A percentile compares a stretch with the other conserved stretches of the same genome.
phyloP scores from a whole-genome alignment of 2,329 filamentous ascomycete genomes.

The Colletotrichum euphorbiae region DNA sequence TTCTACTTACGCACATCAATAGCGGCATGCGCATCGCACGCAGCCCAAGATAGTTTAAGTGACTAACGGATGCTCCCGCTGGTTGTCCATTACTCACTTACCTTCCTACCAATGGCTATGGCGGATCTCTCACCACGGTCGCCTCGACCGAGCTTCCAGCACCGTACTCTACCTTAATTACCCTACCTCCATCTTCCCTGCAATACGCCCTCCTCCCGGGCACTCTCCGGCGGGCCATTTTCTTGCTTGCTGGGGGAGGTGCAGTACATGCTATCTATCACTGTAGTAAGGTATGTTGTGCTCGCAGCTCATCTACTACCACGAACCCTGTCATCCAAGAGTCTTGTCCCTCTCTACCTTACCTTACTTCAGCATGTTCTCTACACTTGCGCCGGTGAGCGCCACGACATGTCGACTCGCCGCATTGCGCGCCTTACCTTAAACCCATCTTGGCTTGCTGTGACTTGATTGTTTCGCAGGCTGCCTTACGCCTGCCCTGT shows the following conservation, averaged over 20 bases:
- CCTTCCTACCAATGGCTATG: slow-evolving; percentile 8
- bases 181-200: slow-evolving; percentile 26
- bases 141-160: slow-evolving; percentile 31
- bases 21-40: no score
- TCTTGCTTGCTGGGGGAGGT: slow-evolving; percentile 15
- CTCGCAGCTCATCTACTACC: not conserved
- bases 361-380: slow-evolving; percentile 12
- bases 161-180: slow-evolving; percentile 31
- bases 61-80: no score
- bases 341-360: slow-evolving; percentile 30
- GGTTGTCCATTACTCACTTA: no score
- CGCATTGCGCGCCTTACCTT: slow-evolving; percentile 23
- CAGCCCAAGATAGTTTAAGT: no score
- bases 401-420: slow-evolving; percentile 10
- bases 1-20: no score
- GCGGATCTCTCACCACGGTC: slow-evolving; percentile 16
- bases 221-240: slow-evolving; percentile 26
- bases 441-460: slow-evolving; percentile 18
- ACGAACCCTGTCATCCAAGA: slow-evolving; percentile 19
- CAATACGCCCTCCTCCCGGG: slow-evolving; percentile 20
- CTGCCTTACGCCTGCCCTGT: slow-evolving; percentile 27
- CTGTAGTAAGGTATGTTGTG: no score
- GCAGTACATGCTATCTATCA: slow-evolving; percentile 10
- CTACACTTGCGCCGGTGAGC: slow-evolving; percentile 14
- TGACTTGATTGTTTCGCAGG: not conserved